phyloP scores from a whole-genome alignment of 352 stramenopile species.

The Globisporangium abappressorium region DNA sequence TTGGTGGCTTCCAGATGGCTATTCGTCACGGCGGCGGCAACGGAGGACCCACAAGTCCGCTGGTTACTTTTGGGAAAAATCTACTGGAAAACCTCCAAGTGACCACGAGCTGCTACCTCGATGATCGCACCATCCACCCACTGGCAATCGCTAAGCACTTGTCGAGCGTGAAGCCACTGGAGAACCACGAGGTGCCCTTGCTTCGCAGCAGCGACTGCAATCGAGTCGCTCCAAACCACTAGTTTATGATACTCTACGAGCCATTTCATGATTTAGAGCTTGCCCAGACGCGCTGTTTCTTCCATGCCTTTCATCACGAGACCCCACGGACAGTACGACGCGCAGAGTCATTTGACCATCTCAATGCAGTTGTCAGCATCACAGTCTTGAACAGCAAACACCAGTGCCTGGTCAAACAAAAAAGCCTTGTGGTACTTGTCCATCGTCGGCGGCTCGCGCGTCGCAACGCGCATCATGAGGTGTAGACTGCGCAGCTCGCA shows the following conservation, averaged over 20 bases:
- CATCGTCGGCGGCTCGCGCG: not conserved
- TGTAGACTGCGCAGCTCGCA: not conserved
- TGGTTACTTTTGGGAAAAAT: not conserved
- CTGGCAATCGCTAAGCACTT: not conserved
- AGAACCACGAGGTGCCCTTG: constrained; percentile 1
- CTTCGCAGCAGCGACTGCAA: not conserved
- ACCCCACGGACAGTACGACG: constrained; percentile 5
- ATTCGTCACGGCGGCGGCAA: not conserved
- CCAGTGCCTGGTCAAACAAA: not conserved
- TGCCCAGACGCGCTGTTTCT: not conserved
- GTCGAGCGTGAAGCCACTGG: not conserved
- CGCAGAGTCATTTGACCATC: constrained; percentile 10
- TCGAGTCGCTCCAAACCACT: not conserved
- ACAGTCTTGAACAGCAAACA: not conserved
- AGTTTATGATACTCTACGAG: not conserved
- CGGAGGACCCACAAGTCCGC: not conserved
- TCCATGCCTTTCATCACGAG: not conserved
- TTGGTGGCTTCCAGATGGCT: not conserved
- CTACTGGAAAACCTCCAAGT: not conserved
- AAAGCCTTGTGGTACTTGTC: not conserved
- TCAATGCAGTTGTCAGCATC: not conserved
- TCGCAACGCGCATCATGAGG: constrained; percentile 5
- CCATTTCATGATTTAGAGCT: not conserved
- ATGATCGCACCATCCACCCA: not conserved
- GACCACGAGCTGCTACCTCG: not conserved